Conservation (phyloP, 768 basidiomycete species). For the Strobilomyces dryophilus region DNA sequence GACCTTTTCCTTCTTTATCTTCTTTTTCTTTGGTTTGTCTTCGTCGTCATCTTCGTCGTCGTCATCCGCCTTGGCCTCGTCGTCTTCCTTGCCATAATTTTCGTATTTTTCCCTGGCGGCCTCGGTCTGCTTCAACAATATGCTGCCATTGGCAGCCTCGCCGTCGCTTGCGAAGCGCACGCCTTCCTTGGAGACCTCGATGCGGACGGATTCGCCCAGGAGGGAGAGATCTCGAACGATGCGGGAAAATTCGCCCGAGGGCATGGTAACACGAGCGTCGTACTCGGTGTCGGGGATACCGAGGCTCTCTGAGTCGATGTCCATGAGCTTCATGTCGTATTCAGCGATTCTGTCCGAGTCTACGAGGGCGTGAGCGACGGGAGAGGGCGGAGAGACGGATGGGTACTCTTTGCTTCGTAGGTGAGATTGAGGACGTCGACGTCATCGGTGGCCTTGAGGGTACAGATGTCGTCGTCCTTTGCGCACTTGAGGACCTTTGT, state of each 20-base stretch:
- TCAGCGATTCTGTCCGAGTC: conserved; percentile 92
- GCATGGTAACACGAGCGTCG: conserved; percentile 87
- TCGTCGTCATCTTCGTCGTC: conserved; percentile 31
- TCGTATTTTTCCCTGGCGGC: conserved; percentile 40
- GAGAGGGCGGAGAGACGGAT: not conserved
- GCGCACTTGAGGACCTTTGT: conserved; percentile 97
- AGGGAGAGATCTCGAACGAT: conserved; percentile 90
- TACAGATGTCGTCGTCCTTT: conserved; percentile 91
- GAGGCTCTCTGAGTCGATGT: conserved; percentile 93
- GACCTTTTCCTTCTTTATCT: conserved; percentile 35
- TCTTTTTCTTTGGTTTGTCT: conserved; percentile 26
- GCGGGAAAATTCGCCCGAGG: conserved; percentile 80
- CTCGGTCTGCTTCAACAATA: conserved; percentile 76
- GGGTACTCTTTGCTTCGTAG: conserved; percentile 86
- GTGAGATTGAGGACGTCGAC: conserved; percentile 83
- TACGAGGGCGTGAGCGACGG: conserved; percentile 26
- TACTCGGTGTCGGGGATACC: conserved; percentile 97
- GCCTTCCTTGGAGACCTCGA: conserved; percentile 95
- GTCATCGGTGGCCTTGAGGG: conserved; percentile 87
- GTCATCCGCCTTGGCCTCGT: conserved; percentile 40
- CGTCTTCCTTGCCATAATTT: conserved; percentile 40
- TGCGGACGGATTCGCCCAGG: conserved; percentile 91
- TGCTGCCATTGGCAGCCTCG: conserved; percentile 87
- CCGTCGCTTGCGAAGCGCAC: conserved; percentile 91
- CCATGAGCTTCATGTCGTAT: conserved; percentile 99